These are phyloP conservation scores for Rhamnella rubrinervis DNA, from an alignment of 331 rosid species.

Conservation along the genomic window DNA sequence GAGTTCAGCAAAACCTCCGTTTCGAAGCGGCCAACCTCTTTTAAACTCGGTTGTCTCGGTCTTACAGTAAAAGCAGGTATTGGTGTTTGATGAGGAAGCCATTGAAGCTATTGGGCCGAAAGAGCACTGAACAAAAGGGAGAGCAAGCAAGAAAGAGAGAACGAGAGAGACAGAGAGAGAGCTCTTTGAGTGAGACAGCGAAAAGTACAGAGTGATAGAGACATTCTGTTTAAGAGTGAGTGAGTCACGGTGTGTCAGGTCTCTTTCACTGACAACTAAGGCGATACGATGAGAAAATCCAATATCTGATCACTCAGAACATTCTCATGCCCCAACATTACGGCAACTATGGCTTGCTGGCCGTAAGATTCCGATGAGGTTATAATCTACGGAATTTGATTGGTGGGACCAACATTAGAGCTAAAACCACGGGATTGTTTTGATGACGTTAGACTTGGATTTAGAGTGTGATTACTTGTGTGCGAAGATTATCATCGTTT, in stretches of 20 bases:
- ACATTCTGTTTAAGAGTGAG: neutral
- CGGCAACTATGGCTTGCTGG: neutral
- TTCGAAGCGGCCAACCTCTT: conserved; percentile 27
- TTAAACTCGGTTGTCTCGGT: neutral
- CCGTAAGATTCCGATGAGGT: neutral
- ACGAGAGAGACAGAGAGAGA: neutral
- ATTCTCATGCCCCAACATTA: neutral
- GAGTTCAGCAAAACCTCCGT: conserved; percentile 24
- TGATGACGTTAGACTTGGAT: too few relatives aligned
- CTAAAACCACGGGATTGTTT: too few relatives aligned
- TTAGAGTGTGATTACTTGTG: too few relatives aligned
- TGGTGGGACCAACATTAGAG: neutral
- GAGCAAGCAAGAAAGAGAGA: conserved; percentile 5
- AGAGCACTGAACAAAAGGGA: neutral
- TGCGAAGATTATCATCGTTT: too few relatives aligned
- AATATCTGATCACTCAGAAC: neutral
- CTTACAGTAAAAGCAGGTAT: conserved; percentile 25
- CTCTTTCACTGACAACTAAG: conserved; percentile 2
- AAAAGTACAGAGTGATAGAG: neutral
- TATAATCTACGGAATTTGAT: too few relatives aligned
- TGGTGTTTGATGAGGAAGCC: neutral
- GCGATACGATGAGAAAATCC: neutral
- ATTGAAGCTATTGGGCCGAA: neutral
- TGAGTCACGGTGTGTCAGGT: neutral
- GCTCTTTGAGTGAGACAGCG: neutral